Conservation (phyloP, 2,329 filamentous ascomycete genomes). For the Alternaria postmessia region DNA sequence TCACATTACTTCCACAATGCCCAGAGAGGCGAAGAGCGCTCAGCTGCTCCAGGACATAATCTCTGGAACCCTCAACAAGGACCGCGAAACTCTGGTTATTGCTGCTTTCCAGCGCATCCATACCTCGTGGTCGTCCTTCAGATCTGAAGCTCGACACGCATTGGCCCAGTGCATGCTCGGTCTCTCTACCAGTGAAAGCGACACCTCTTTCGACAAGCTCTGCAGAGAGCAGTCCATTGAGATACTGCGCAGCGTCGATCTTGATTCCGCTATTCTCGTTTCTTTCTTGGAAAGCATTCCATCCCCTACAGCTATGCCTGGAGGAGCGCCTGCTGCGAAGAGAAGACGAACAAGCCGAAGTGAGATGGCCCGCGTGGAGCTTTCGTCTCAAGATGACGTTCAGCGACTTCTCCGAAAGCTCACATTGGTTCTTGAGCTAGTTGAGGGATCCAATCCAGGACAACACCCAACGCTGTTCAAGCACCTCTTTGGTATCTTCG, state of each 20-base stretch:
- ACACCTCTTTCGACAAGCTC: conserved; percentile 48
- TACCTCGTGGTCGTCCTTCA: conserved; percentile 76
- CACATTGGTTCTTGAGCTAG: conserved; percentile 86
- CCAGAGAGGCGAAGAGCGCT: conserved; percentile 67
- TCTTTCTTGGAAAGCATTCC: conserved; percentile 78
- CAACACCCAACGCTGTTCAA: conserved; percentile 79
- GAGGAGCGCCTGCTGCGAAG: conserved; percentile 77
- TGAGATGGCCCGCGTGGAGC: conserved; percentile 68
- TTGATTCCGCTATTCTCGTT: conserved; percentile 75
- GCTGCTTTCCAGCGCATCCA: conserved; percentile 74
- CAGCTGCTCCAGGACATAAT: conserved; percentile 62
- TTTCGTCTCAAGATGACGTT: conserved; percentile 71
- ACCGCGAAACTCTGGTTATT: conserved; percentile 64
- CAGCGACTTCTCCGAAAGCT: conserved; percentile 75
- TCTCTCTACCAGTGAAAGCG: conserved; percentile 60
- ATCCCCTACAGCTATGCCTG: conserved; percentile 74
- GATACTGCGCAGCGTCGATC: conserved; percentile 74
- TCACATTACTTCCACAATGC: conserved; percentile 61
- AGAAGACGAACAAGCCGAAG: conserved; percentile 79
- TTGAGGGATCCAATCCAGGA: conserved; percentile 80
- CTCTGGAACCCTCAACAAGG: conserved; percentile 53
- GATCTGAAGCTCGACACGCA: conserved; percentile 66
- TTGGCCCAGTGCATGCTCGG: conserved; percentile 71
- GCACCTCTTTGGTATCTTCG: conserved; percentile 83
- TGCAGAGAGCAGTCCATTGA: conserved; percentile 68